phyloP scores from a whole-genome alignment of 208 protist genomes.

The Leishmania mexicana region DNA sequence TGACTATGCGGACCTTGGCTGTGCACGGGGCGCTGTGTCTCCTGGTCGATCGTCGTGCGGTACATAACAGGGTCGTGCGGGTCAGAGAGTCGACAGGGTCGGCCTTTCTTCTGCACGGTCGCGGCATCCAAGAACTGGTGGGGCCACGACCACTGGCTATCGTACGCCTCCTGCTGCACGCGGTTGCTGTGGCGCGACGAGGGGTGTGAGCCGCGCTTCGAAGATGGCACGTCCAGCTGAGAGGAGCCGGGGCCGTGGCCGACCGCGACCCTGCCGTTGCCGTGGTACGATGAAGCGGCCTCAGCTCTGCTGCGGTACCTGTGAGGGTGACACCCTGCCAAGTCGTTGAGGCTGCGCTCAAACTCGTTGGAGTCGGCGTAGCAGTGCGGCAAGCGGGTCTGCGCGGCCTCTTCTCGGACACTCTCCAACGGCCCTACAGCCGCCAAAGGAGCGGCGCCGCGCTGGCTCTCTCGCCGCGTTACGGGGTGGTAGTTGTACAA shows the following conservation, averaged over 20 bases:
- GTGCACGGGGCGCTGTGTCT: constrained; percentile 17
- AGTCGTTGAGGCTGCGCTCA: constrained; percentile 33
- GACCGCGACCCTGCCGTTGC: background rate
- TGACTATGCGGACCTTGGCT: constrained; percentile 12
- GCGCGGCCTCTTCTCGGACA: background rate
- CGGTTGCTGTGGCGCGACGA: constrained; percentile 18
- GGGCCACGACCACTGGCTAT: constrained; percentile 28
- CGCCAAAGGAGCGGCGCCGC: background rate
- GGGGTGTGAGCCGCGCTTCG: constrained; percentile 14
- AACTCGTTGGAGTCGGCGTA: constrained; percentile 25
- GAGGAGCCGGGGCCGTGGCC: background rate
- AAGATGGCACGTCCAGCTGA: background rate
- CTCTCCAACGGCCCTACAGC: background rate
- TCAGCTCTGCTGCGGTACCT: background rate
- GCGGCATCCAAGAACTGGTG: constrained; percentile 33
- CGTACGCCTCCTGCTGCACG: background rate
- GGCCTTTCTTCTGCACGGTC: constrained; percentile 47
- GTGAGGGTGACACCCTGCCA: constrained; percentile 2
- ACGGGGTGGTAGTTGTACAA: constrained; percentile 13
- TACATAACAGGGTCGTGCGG: constrained; percentile 6
- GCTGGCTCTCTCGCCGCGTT: constrained; percentile 9
- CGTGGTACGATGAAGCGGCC: constrained; percentile 4
- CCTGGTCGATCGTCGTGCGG: constrained; percentile 15
- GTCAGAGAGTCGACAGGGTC: constrained; percentile 27
- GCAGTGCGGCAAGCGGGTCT: constrained; percentile 9